Base-by-base conservation (phyloP, 2,329 filamentous ascomycete genomes). In the Epichloe glyceriae region DNA sequence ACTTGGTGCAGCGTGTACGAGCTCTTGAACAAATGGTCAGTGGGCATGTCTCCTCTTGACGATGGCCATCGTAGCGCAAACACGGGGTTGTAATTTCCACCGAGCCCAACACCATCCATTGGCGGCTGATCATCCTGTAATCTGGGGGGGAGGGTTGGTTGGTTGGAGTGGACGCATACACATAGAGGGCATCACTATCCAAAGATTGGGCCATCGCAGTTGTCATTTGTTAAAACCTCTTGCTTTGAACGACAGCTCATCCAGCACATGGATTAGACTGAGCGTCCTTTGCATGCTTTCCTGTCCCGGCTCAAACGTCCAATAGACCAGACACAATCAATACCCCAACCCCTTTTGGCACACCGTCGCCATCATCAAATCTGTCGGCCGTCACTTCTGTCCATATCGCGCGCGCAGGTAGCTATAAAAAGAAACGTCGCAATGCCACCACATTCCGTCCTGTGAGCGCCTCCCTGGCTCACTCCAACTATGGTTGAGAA, bases 1-100 rank as follows among this genome's bases (percentile, higher is more conserved):
- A 97, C 67, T 70, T 98, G 58, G 88, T 87, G 15, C 68, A 72
- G 51, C 77, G 87, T 49, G 83, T 93, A 42, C 79, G 82, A 60
- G 75, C 72, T 48, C 73, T 95, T 50, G 62, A 61, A 60, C 59
- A 54, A 50, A 53, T 49, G 14, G 53, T 46, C 7, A 46, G 46
- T 30, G 48, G 41, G 14, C 17, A 12, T 34, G 38, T 41, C 15
- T 34, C 42, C 8, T 19, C 44, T n/a, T 46, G 44, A 46, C 20
- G 12, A 17, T 44, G 42, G 11, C n/a, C 12, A 12, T 22, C 17
- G 39, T 12, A 14, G 19, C 39, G 19, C 19, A 7, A 20, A 19
- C 39, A 17, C 4, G 11, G 11, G 39, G 20, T 12, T 5, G 26
- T 30, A 6, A 44, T 19, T 30, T 11, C 10, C 5, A 5, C 14